A percentile compares a stretch with the other conserved stretches of the same genome.
These are phyloP conservation scores for Cercospora beticola DNA, from an alignment of 2,329 filamentous ascomycete genomes.

Conservation along the genomic window DNA sequence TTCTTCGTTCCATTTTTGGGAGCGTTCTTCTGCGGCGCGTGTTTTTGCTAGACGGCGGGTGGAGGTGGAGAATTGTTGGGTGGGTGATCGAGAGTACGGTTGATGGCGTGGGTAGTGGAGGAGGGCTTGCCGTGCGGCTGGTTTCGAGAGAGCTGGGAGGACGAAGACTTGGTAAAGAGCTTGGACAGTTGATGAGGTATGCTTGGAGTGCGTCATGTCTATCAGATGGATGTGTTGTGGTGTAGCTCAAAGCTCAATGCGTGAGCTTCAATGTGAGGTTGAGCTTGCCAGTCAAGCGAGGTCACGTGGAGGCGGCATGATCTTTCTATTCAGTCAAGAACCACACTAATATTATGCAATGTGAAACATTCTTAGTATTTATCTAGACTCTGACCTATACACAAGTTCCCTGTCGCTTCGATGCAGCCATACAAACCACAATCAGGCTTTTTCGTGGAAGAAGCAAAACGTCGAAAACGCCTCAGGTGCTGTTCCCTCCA, in stretches of 20 bases:
- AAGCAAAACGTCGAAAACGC: neutral
- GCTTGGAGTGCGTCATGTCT: constrained; percentile 19
- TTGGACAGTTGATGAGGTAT: constrained; percentile 27
- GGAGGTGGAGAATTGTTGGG: constrained; percentile 30
- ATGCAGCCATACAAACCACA: neutral
- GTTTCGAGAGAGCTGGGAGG: constrained; percentile 33
- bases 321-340: neutral
- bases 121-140: constrained; percentile 10
- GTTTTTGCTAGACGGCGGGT: constrained; percentile 32
- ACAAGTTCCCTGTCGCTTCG: neutral
- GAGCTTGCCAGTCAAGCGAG: neutral
- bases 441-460: neutral
- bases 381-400: neutral
- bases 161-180: constrained; percentile 49
- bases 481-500: neutral
- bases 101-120: constrained; percentile 24
- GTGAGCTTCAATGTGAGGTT: neutral
- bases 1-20: constrained; percentile 48
- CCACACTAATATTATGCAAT: neutral
- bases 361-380: neutral
- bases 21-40: constrained; percentile 42
- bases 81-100: constrained; percentile 18
- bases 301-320: neutral
- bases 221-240: neutral
- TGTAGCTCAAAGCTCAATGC: neutral